Conservation (phyloP, 2,329 filamentous ascomycete species). For the Didymella sp. region DNA sequence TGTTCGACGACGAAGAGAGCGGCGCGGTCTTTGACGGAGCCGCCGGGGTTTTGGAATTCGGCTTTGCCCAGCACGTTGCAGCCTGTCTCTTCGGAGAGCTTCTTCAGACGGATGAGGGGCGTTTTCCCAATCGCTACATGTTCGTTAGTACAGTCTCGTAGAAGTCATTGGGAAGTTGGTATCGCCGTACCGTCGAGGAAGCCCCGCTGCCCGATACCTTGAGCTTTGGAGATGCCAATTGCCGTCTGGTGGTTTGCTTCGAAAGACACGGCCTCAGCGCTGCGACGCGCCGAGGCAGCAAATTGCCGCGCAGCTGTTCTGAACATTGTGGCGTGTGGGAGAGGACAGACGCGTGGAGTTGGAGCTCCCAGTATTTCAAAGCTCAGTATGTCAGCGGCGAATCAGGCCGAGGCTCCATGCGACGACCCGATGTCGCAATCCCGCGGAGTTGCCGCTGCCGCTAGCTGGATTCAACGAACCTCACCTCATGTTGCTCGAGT, state of each 20-base stretch:
- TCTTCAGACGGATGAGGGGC: conserved; percentile 87
- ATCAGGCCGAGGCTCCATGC: conserved; percentile 11
- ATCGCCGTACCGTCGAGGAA: conserved; percentile 74
- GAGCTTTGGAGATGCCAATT: conserved; percentile 77
- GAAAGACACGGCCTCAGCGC: conserved; percentile 56
- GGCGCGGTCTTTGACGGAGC: conserved; percentile 94
- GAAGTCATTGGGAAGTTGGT: not conserved
- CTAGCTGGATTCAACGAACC: no score
- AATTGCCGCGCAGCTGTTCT: conserved; percentile 72
- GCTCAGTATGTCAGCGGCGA: conserved; percentile 3
- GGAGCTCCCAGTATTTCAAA: conserved; percentile 8
- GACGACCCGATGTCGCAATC: conserved; percentile 22
- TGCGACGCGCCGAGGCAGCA: conserved; percentile 66
- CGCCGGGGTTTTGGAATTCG: conserved; percentile 98
- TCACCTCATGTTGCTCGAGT: no score
- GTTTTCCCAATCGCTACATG: conserved; percentile 91
- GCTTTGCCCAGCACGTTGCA: conserved; percentile 96
- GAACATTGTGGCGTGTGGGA: conserved; percentile 64
- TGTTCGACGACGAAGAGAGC: conserved; percentile 93
- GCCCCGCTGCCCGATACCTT: conserved; percentile 75
- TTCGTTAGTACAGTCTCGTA: conserved; percentile 9
- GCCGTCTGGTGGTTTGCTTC: conserved; percentile 65
- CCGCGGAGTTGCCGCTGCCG: not conserved
- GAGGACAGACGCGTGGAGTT: not conserved
- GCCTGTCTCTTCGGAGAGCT: conserved; percentile 85